These are phyloP conservation scores for Suillus plorans DNA, from an alignment of 768 basidiomycete genomes.

Conservation along the genomic window DNA sequence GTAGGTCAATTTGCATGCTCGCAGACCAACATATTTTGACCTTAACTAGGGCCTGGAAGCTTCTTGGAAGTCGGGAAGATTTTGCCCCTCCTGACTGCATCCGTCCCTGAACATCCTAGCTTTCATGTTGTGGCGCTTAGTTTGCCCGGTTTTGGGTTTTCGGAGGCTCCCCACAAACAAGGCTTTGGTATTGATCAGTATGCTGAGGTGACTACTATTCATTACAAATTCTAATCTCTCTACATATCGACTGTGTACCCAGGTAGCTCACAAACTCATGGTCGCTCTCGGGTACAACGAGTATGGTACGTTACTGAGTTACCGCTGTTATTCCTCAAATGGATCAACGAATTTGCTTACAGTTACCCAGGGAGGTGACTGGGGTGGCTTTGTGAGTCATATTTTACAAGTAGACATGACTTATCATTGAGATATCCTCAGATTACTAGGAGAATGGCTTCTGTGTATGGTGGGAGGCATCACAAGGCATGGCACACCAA, in stretches of 20 bases:
- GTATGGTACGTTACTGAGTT: slow-evolving; percentile 4
- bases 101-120: slow-evolving; percentile 43
- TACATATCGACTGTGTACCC: slow-evolving; percentile 10
- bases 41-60: slow-evolving; percentile 55
- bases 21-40: not conserved
- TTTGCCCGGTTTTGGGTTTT: slow-evolving; percentile 48
- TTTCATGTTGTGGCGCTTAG: slow-evolving; percentile 58
- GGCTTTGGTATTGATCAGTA: slow-evolving; percentile 51
- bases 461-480: slow-evolving; percentile 38
- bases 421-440: slow-evolving; percentile 14
- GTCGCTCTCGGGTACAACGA: slow-evolving; percentile 34
- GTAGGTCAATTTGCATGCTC: slow-evolving; percentile 20
- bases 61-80: slow-evolving; percentile 60
- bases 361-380: slow-evolving; percentile 53
- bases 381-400: slow-evolving; percentile 38
- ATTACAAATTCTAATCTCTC: not conserved
- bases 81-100: slow-evolving; percentile 43
- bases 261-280: slow-evolving; percentile 52
- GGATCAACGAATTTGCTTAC: not conserved
- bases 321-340: not conserved
- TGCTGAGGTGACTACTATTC: slow-evolving; percentile 43
- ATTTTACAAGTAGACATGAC: not conserved
- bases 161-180: slow-evolving; percentile 51
- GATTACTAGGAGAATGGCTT: slow-evolving; percentile 36
- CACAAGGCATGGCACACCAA: slow-evolving; percentile 56